Evolutionary conservation across 2,329 filamentous ascomycete species (phyloP), one percentile per base, ranked within the genome.

Genomic region (Microdochium nivale): DNA sequence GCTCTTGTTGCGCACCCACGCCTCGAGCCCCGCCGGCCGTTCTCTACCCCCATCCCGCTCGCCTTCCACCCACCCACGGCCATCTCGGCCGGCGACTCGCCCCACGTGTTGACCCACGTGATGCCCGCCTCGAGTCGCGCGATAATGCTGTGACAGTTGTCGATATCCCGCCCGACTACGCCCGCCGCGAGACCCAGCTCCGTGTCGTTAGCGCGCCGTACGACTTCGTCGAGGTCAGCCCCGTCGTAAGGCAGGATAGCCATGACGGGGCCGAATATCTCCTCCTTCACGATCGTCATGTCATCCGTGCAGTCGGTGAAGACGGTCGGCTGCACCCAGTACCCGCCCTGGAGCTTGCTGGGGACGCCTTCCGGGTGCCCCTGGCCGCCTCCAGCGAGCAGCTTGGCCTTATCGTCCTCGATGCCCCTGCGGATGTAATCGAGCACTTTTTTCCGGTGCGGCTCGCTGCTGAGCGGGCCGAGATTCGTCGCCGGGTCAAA

Each of bases 91-190:
- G 90, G 90, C 48, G 80, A 86, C 72, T 95, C 90, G n/a, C 90
- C 90, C 90, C 90, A 95, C 0, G 88, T 90, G 67, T 95, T 95
- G 50, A 95, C 78, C 90, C 90, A 95, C 1, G 88, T 95, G 62
- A 95, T 95, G 32, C 90, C 90, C 0, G 89, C 89, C 63, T 95
- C 79, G 4, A 95, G 72, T 61, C 81, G 77, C 24, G 79, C 77
- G 43, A 92, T 76, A 1, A 92, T 79, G 44, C 79, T 74, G 62
- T 95, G 88, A 51, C 87, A 90, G 48, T 78, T 64, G 59, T 88
- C 86, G 50, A 95, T 68, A 58, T 95, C 81, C 53, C 79, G 80
- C 0, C 88, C 88, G 59, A 95, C 92, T 1, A 95, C 87, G 21
- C 90, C 90, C 0, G 89, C 90, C 0, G 90, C 90, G 2, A 95